Evolutionary conservation across 306 rosid species (phyloP), one percentile per base, ranked within the genome.

Genomic region (Ochetophila trinervis): DNA sequence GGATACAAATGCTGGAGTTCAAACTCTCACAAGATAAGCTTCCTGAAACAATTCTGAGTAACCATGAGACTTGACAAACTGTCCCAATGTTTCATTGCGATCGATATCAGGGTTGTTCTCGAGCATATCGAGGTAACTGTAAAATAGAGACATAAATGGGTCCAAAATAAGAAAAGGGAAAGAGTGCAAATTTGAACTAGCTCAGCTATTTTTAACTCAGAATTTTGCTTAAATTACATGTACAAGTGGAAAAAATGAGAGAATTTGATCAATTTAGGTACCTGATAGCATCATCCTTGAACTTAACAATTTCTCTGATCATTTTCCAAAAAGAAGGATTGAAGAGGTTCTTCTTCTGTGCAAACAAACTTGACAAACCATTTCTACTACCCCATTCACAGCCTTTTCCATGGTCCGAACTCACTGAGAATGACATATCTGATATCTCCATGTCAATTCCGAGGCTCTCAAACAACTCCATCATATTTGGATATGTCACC

Each of bases 401-500:
- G 22, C 95, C 96, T 3, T 57, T 71, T 51, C 96, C 96, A 10
- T 74, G 62, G 76, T 91, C 95, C 45, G 89, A 67, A 70, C 96
- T 91, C 42, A 81, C 96, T 15, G 96, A 50, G 57, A 91, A 87
- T 49, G 96, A 85, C 98, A 91, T 89, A 70, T 89, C 95, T 44
- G 98, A 87, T 62, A 59, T 51, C 63, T 91, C 96, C 90, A 87
- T 89, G 3, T 87, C 98, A 55, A 89, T 87, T 67, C 86, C 96
- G 50, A 89, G 85, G 57, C 75, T 79, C 76, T 91, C 96, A 77
- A 89, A 91, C 36, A 89, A 84, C 30, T 87, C 90, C 96, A 92
- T 78, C 96, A 89, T 89, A 59, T 92, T 92, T 21, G 98, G 98
- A 80, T 89, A 89, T 0, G 96, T 92, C 19, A 89, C 96, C 98